Conservation (phyloP, 2,329 filamentous ascomycete genomes). For the Fusarium cicatricum region DNA sequence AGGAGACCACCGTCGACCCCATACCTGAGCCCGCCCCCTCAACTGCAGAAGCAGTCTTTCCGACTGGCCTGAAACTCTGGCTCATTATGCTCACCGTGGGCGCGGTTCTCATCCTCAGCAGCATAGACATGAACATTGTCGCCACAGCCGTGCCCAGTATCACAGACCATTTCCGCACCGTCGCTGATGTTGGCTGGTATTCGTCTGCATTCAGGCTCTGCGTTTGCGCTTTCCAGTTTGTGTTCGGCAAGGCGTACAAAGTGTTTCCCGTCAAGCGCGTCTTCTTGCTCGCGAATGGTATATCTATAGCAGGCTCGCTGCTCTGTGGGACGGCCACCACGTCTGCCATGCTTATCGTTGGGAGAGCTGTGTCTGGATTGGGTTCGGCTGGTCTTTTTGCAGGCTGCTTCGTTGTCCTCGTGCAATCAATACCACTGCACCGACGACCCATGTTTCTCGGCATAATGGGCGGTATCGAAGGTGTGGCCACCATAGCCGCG, state of each 20-base stretch:
- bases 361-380: slow-evolving; percentile 54
- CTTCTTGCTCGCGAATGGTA: slow-evolving; percentile 49
- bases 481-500: slow-evolving; percentile 27
- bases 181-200: slow-evolving; percentile 39
- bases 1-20: rapidly evolving
- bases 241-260: slow-evolving; percentile 25
- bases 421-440: not conserved
- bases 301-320: slow-evolving; percentile 56
- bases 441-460: slow-evolving; percentile 14
- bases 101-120: slow-evolving; percentile 16
- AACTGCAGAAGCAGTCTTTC: not conserved
- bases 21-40: rapidly evolving
- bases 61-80: slow-evolving; percentile 6
- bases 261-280: slow-evolving; percentile 36
- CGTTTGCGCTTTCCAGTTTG: slow-evolving; percentile 49
- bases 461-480: slow-evolving; percentile 22
- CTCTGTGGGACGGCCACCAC: slow-evolving; percentile 53
- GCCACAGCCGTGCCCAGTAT: slow-evolving; percentile 39
- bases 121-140: slow-evolving; percentile 38
- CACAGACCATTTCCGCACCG: slow-evolving; percentile 39
- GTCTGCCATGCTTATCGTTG: slow-evolving; percentile 54
- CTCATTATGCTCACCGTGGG: slow-evolving; percentile 8
- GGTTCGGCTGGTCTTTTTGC: slow-evolving; percentile 53
- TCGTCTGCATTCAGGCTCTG: slow-evolving; percentile 47
- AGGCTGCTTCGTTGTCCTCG: slow-evolving; percentile 40